These are phyloP conservation scores for Coniosporium apollinis DNA, from an alignment of 495 filamentous ascomycete species.

Conservation along the genomic window DNA sequence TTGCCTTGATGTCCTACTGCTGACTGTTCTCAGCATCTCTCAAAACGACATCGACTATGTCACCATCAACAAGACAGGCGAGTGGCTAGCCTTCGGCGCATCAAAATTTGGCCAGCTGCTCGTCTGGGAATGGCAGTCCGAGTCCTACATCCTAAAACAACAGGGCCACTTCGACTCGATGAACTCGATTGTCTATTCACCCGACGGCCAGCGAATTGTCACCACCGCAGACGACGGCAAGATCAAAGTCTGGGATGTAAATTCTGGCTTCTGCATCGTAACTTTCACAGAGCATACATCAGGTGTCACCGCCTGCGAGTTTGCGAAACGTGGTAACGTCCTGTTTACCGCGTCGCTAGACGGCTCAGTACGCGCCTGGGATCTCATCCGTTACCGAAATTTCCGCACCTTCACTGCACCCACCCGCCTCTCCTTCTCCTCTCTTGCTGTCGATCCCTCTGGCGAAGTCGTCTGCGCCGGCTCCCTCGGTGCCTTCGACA, in stretches of 20 bases:
- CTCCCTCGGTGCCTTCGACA: conserved; percentile 87
- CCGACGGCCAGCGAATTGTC: conserved; percentile 80
- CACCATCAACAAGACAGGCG: conserved; percentile 78
- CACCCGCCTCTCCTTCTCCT: conserved; percentile 78
- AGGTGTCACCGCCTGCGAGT: conserved; percentile 88
- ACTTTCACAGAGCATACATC: conserved; percentile 96
- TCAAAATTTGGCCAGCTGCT: conserved; percentile 86
- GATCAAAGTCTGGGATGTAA: conserved; percentile 94
- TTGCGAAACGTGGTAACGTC: conserved; percentile 84
- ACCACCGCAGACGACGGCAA: conserved; percentile 93
- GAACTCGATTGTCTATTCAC: conserved; percentile 84
- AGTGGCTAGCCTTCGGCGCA: conserved; percentile 97
- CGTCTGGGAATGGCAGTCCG: conserved; percentile 99
- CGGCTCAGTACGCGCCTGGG: conserved; percentile 88
- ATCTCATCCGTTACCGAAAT: conserved; percentile 88
- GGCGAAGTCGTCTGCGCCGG: conserved; percentile 92
- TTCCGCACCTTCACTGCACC: conserved; percentile 94
- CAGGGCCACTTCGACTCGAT: conserved; percentile 96
- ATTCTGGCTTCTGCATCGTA: conserved; percentile 91
- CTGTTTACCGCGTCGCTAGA: conserved; percentile 89
- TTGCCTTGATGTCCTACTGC: conserved; percentile 2
- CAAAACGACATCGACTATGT: conserved; percentile 91
- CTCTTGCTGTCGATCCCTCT: conserved; percentile 86
- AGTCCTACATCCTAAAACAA: conserved; percentile 97
- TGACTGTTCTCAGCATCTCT: conserved; percentile 53